phyloP scores from a whole-genome alignment of 1,284 basidiomycete species.

The Lignosus rhinocerotis region DNA sequence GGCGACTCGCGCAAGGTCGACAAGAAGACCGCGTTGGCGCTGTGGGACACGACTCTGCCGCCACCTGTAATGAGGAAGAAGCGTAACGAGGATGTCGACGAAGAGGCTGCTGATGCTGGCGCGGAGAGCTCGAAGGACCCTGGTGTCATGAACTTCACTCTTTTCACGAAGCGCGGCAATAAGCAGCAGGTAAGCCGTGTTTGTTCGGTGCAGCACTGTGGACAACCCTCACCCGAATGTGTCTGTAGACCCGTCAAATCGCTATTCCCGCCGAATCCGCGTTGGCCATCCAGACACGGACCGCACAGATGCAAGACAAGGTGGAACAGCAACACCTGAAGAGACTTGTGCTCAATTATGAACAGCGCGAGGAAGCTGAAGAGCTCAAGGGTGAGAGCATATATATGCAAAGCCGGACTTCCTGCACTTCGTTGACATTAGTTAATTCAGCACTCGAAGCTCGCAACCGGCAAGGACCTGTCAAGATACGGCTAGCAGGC shows the following conservation, averaged over 20 bases:
- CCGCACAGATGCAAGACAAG: constrained; percentile 88
- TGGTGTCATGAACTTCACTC: constrained; percentile 87
- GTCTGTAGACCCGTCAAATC: constrained; percentile 71
- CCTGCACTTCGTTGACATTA: constrained; percentile 8
- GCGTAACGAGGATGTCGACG: constrained; percentile 54
- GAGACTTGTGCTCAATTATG: constrained; percentile 85
- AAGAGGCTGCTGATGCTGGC: constrained; percentile 41
- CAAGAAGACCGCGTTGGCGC: constrained; percentile 77
- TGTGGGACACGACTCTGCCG: constrained; percentile 86
- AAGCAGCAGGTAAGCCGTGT: constrained; percentile 74
- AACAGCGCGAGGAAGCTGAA: constrained; percentile 82
- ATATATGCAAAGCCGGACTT: not conserved
- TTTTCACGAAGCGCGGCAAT: constrained; percentile 92
- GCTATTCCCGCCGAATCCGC: constrained; percentile 86
- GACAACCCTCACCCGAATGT: not conserved
- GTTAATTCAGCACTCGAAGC: constrained; percentile 58
- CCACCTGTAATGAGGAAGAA: constrained; percentile 65
- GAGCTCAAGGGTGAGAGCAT: constrained; percentile 65
- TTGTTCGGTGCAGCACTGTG: not conserved
- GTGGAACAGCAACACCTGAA: constrained; percentile 96
- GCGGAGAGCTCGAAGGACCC: constrained; percentile 27
- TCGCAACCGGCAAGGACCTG: constrained; percentile 60
- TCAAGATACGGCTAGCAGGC: constrained; percentile 74
- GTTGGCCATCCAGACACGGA: constrained; percentile 85
- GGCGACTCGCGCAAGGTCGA: constrained; percentile 82